phyloP scores from a whole-genome alignment of 768 basidiomycete species.

The Agaricus blazei region DNA sequence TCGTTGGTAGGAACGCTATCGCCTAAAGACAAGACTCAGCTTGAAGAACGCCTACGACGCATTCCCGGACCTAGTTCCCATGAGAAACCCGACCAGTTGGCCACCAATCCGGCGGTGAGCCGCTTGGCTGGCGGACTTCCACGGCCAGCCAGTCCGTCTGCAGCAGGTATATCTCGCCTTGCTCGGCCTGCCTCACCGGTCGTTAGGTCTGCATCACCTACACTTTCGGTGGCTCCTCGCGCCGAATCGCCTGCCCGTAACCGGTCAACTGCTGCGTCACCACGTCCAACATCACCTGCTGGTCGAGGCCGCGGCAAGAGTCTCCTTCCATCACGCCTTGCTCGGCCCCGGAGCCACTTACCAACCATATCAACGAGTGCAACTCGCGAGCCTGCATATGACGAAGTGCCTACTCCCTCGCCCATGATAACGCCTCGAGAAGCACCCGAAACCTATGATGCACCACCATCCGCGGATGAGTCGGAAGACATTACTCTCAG shows the following conservation, averaged over 20 bases:
- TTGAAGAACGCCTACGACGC: constrained; percentile 84
- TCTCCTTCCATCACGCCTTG: constrained; percentile 71
- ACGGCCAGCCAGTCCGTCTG: constrained; percentile 27
- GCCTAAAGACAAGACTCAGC: constrained; percentile 86
- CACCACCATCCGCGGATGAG: constrained; percentile 25
- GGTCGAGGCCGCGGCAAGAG: constrained; percentile 55
- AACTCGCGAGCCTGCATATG: constrained; percentile 9
- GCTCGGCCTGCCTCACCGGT: constrained; percentile 46
- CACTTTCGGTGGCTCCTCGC: constrained; percentile 24
- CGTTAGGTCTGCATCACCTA: constrained; percentile 38
- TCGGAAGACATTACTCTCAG: constrained; percentile 68
- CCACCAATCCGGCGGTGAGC: constrained; percentile 38
- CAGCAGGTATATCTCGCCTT: constrained; percentile 25
- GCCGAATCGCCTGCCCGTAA: constrained; percentile 39
- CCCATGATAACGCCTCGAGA: not conserved
- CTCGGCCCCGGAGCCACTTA: constrained; percentile 53
- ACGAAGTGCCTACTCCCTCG: constrained; percentile 22
- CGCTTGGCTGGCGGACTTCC: constrained; percentile 45
- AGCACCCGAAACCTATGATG: constrained; percentile 19
- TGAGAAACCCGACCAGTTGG: constrained; percentile 29
- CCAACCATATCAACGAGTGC: constrained; percentile 15
- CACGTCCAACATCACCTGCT: constrained; percentile 36
- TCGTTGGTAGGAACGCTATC: constrained; percentile 66
- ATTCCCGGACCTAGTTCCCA: constrained; percentile 62
- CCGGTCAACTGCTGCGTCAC: constrained; percentile 18